phyloP scores from a whole-genome alignment of 2,329 filamentous ascomycete genomes.

The Rhytidhysteron rufulum region DNA sequence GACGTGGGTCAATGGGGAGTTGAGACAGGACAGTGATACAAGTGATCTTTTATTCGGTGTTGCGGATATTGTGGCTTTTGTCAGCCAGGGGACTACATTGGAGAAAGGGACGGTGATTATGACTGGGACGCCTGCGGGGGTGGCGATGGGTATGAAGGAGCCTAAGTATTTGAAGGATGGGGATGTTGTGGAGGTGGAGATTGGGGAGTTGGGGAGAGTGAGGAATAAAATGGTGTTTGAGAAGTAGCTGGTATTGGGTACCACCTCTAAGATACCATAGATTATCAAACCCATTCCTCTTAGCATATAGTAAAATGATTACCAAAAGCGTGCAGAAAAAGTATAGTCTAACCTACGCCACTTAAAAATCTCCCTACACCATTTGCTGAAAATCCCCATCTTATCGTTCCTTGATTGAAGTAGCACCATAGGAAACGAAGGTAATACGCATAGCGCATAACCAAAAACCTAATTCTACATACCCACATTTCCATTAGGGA shows the following conservation, averaged over 20 bases:
- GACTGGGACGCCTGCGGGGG: slow-evolving; percentile 45
- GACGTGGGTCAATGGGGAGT: slow-evolving; percentile 47
- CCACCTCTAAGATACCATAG: no score
- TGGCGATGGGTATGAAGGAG: slow-evolving; percentile 40
- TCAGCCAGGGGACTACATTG: slow-evolving; percentile 44
- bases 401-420: no score
- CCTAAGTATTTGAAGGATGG: slow-evolving; percentile 33
- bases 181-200: slow-evolving; percentile 30
- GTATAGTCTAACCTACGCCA: no score
- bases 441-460: no score
- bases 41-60: slow-evolving; percentile 48
- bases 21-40: slow-evolving; percentile 47
- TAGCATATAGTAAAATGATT: no score
- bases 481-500: no score
- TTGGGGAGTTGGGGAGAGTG: slow-evolving; percentile 28
- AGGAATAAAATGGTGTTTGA: slow-evolving; percentile 29
- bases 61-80: slow-evolving; percentile 43
- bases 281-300: no score
- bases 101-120: slow-evolving; percentile 48
- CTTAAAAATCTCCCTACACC: no score
- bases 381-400: no score
- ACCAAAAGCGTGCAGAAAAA: no score
- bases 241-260: background rate
- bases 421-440: no score
- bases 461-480: no score